Conservation (phyloP, 23 red algal genomes). For the Pyropia yezoensis region DNA sequence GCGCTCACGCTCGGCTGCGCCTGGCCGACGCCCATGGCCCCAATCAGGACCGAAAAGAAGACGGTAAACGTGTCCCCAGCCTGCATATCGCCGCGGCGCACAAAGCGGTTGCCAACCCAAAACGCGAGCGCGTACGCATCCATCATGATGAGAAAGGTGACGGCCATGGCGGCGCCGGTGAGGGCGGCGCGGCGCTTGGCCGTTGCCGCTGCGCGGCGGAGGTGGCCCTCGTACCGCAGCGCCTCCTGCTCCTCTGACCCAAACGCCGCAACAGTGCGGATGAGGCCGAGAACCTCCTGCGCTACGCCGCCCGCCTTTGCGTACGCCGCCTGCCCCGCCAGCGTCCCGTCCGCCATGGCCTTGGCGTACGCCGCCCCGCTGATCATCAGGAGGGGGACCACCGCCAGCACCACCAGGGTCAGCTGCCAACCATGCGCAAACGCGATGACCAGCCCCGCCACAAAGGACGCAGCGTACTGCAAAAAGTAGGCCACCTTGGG, state of each 20-base stretch:
- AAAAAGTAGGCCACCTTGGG: constrained; percentile 61
- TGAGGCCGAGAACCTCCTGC: constrained; percentile 66
- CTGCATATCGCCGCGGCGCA: constrained; percentile 33
- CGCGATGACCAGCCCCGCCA: constrained; percentile 46
- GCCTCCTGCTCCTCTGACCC: constrained; percentile 76
- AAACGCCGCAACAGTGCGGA: constrained; percentile 81
- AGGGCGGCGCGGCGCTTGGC: constrained; percentile 27
- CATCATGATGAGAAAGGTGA: constrained; percentile 72
- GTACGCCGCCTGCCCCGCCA: constrained; percentile 60
- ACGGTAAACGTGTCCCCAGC: constrained; percentile 60
- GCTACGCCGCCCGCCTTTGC: constrained; percentile 64
- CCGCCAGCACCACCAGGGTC: constrained; percentile 42
- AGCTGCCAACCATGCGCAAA: constrained; percentile 42
- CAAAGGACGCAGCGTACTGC: constrained; percentile 36
- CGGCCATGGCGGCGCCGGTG: constrained; percentile 63
- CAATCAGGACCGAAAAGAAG: constrained; percentile 84
- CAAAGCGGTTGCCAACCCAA: constrained; percentile 55
- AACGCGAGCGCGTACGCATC: constrained; percentile 80
- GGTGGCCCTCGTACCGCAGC: constrained; percentile 42
- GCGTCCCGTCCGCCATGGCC: constrained; percentile 52
- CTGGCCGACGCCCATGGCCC: constrained; percentile 77
- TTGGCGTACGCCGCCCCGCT: constrained; percentile 70
- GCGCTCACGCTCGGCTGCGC: constrained; percentile 38
- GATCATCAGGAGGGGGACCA: constrained; percentile 65
- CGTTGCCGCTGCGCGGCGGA: constrained; percentile 38